Evolutionary conservation across 257 asterid genomes (phyloP).

Genomic region (Lycium barbarum): DNA sequence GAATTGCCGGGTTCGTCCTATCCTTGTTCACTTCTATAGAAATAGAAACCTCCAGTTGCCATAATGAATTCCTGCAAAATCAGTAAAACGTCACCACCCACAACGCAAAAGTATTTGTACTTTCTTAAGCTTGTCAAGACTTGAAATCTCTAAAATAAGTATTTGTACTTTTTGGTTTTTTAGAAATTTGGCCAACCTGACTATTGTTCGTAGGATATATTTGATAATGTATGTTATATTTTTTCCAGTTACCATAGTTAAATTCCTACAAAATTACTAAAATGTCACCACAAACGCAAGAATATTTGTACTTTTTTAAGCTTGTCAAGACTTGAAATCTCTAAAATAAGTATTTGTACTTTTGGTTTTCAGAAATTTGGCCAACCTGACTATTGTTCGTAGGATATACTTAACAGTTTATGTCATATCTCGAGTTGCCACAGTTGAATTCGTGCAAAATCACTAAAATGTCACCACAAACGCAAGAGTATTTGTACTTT

Average conservation of each 20-base stretch:
- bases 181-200: background rate
- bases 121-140: too few species aligned
- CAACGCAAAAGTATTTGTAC: too few species aligned
- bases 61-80: background rate
- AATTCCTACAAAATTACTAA: background rate
- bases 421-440: background rate
- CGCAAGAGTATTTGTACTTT: too few species aligned
- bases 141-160: too few species aligned
- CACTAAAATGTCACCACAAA: background rate
- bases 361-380: background rate
- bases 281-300: slow-evolving; percentile 1
- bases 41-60: background rate
- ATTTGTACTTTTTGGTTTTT: too few species aligned
- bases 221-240: background rate
- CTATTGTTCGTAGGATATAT: background rate
- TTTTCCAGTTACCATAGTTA: background rate
- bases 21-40: background rate
- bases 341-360: too few species aligned
- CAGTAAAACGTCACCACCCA: background rate
- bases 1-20: background rate
- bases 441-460: background rate
- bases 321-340: too few species aligned
- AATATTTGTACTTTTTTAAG: background rate
- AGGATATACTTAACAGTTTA: background rate
- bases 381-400: background rate